Evolutionary conservation across 305 asterid species (phyloP).

Genomic region (Fraxinus sp.): DNA sequence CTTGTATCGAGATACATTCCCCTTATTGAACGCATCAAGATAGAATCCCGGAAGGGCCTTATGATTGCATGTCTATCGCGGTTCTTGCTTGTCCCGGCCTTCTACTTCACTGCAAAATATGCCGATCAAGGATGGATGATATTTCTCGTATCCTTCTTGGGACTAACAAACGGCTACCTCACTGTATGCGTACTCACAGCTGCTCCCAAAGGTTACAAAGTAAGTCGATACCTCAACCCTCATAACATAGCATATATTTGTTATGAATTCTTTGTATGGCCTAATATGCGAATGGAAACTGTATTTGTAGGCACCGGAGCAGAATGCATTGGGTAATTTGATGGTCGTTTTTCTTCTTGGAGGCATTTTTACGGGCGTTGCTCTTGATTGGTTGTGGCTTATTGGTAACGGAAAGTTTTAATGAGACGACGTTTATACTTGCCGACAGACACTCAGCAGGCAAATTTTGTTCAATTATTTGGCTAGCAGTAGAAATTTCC

Average conservation of each 20-base stretch:
- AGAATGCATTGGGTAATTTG: slow-evolving; percentile 88
- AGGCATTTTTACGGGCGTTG: slow-evolving; percentile 74
- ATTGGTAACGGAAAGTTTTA: slow-evolving; percentile 52
- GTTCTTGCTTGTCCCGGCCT: slow-evolving; percentile 68
- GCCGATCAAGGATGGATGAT: slow-evolving; percentile 93
- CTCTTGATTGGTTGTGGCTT: slow-evolving; percentile 87
- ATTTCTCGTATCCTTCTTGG: slow-evolving; percentile 59
- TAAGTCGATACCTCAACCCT: slow-evolving; percentile 10
- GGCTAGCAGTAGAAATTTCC: neutral
- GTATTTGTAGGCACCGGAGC: slow-evolving; percentile 77
- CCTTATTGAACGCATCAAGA: slow-evolving; percentile 34
- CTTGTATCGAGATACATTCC: slow-evolving; percentile 70
- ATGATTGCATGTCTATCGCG: slow-evolving; percentile 47
- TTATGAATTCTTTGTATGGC: neutral
- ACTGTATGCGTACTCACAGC: slow-evolving; percentile 69
- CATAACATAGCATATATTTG: neutral
- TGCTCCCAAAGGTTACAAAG: slow-evolving; percentile 88
- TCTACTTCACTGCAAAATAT: slow-evolving; percentile 89
- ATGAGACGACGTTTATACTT: neutral
- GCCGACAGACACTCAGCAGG: neutral
- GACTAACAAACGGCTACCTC: slow-evolving; percentile 79
- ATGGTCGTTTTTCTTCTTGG: slow-evolving; percentile 65
- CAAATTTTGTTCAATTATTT: neutral
- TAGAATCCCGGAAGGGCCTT: slow-evolving; percentile 62
- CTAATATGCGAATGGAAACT: neutral